A percentile compares a stretch with the other conserved stretches of the same genome.
Conservation (phyloP, 2,329 filamentous ascomycete species). For the Parastagonospora nodorum region DNA sequence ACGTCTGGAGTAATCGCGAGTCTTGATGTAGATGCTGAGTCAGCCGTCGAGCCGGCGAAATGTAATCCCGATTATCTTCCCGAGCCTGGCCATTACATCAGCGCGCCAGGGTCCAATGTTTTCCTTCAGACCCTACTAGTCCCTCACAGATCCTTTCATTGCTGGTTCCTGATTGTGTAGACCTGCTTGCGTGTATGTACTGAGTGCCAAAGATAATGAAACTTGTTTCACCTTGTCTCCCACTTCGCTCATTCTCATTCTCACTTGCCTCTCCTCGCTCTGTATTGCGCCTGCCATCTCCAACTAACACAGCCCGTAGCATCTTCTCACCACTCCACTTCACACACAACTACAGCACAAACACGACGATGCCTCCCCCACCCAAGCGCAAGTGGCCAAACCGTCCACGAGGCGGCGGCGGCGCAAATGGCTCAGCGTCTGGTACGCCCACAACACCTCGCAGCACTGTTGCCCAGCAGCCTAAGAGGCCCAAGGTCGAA, state of each 20-base stretch:
- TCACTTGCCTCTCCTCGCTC: constrained; percentile 20
- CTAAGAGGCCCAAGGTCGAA: constrained; percentile 28
- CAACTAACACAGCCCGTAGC: constrained; percentile 25
- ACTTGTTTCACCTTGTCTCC: constrained; percentile 26
- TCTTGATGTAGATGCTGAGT: too few relatives aligned
- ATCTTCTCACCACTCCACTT: constrained; percentile 13
- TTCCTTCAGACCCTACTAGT: neutral
- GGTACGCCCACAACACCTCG: constrained; percentile 11
- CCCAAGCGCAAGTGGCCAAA: constrained; percentile 33
- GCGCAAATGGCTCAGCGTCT: constrained; percentile 3
- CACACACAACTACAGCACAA: constrained; percentile 18
- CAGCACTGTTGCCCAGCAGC: constrained; percentile 24
- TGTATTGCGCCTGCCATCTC: constrained; percentile 20
- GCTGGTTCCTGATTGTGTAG: constrained; percentile 12
- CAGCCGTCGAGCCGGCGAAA: too few relatives aligned
- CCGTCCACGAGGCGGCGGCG: constrained; percentile 6
- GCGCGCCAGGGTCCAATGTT: neutral
- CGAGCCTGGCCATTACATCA: neutral
- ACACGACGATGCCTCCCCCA: constrained; percentile 26
- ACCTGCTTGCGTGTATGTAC: constrained; percentile 25
- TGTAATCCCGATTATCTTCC: too few relatives aligned
- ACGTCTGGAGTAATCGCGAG: too few relatives aligned
- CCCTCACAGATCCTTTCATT: neutral
- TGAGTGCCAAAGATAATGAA: constrained; percentile 29
- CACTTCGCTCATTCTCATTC: constrained; percentile 20